Evolutionary conservation across 2,329 filamentous ascomycete genomes (phyloP), one percentile per base, ranked within the genome.

Genomic region (Botrytis cinerea): DNA sequence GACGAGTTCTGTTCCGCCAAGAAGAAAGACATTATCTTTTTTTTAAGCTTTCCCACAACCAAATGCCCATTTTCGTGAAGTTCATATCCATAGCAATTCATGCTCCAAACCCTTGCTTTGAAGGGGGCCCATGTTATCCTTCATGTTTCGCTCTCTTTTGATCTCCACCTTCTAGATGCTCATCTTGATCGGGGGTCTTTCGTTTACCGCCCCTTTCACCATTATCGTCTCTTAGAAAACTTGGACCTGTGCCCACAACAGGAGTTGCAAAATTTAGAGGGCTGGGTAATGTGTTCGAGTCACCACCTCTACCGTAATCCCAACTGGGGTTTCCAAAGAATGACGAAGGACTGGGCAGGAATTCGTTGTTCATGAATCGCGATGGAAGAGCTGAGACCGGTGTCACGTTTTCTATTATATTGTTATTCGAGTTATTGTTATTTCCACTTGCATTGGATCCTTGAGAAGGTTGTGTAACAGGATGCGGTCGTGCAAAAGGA

Each of bases 331-430:
- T 54, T 28, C 51, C 51, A 28, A 54, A 98, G 83, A 98, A 98
- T 77, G 90, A 94, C 76, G 92, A 97, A 0, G 96, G 96, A 73
- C 93, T 97, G 0, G 96, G 95, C 25, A 98, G 86, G 71, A 98
- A 90, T 51, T 95, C 93, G 76, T 93, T 93, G 73, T 91, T 92
- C 78, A 98, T 91, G 82, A 98, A 98, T 59, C 95, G 90, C 69
- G 93, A 97, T 0, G 96, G 96, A 18, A 99, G 86, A 5, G 95
- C 95, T 2, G 95, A 98, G n/a, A 97, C 94, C 0, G 96, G 96
- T 0, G 96, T 96, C 16, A 68, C 64, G 8, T 22, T 68, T 80
- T 96, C 91, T 63, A 89, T 91, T 76, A 86, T 83, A 69, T 81
- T 84, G 74, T 79, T 82, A 82, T 73, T 84, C 74, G 79, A 84